Conservation (phyloP, 805 yeast species). For the Blastobotrys robertii region DNA sequence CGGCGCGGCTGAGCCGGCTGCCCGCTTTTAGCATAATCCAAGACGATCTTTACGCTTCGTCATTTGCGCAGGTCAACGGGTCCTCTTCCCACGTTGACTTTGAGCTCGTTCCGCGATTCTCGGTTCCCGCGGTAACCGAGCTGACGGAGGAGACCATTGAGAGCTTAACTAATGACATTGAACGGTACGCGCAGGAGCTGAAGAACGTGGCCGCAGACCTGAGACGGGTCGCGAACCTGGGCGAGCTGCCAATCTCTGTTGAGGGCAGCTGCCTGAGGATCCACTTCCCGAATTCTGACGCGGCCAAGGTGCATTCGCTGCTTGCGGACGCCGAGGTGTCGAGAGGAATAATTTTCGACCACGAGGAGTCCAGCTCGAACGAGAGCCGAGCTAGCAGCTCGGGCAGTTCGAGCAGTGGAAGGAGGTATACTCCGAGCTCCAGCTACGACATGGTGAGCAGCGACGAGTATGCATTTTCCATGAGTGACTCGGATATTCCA, state of each 20-base stretch:
- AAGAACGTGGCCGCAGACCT: slow-evolving; percentile 36
- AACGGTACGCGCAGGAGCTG: slow-evolving; percentile 23
- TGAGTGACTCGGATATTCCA: slow-evolving; percentile 3
- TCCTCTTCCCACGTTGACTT: slow-evolving; percentile 44
- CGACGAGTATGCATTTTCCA: neutral
- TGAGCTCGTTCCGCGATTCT: slow-evolving; percentile 32
- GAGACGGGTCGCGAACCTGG: slow-evolving; percentile 41
- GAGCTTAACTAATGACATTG: slow-evolving; percentile 30
- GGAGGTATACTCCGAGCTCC: neutral
- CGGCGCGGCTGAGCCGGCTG: neutral
- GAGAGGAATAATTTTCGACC: slow-evolving; percentile 40
- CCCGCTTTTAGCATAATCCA: neutral
- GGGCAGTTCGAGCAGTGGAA: neutral
- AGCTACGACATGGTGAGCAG: neutral
- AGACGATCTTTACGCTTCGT: no score
- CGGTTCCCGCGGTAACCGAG: slow-evolving; percentile 32
- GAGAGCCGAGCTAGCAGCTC: neutral
- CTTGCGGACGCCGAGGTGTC: slow-evolving; percentile 50
- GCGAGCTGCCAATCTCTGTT: slow-evolving; percentile 53
- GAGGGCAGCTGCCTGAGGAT: slow-evolving; percentile 37
- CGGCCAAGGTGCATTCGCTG: slow-evolving; percentile 44
- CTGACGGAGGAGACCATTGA: slow-evolving; percentile 38
- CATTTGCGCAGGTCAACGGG: no score
- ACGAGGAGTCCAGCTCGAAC: slow-evolving; percentile 1
- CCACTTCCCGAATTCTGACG: slow-evolving; percentile 65